Conservation (phyloP, 164 flowering plant genomes). For the Cinnamomum micranthum region DNA sequence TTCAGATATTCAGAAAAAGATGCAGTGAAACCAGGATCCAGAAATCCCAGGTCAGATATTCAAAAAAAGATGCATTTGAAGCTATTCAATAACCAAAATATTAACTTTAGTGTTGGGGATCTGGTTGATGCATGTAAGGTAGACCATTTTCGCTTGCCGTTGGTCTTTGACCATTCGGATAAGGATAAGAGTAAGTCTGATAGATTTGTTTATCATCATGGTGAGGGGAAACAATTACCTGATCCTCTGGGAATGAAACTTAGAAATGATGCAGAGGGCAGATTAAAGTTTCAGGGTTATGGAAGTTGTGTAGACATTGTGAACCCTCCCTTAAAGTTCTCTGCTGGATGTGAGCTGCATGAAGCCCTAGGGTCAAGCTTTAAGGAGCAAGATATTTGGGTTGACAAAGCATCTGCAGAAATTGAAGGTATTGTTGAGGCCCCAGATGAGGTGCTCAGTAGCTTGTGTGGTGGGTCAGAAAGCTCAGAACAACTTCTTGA, state of each 20-base stretch:
- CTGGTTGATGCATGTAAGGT: not conserved
- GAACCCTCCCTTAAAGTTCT: slow-evolving; percentile 30
- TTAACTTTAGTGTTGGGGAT: not conserved
- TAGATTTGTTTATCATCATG: not conserved
- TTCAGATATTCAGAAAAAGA: not conserved
- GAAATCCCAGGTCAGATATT: slow-evolving; percentile 2
- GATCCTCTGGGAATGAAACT: slow-evolving; percentile 1
- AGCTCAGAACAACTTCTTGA: slow-evolving; percentile 43
- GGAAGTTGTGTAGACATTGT: not conserved
- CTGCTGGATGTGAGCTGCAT: slow-evolving; percentile 43
- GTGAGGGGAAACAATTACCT: slow-evolving; percentile 3
- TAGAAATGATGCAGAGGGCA: not conserved
- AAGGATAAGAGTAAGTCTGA: not conserved
- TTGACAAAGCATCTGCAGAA: not conserved
- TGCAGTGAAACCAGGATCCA: not conserved
- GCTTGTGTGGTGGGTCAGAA: slow-evolving; percentile 23
- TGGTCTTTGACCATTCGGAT: not conserved
- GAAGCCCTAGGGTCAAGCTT: slow-evolving; percentile 49
- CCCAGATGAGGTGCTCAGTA: slow-evolving; percentile 4
- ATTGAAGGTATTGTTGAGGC: slow-evolving; percentile 1
- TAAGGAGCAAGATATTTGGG: slow-evolving; percentile 12
- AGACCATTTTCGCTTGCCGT: slow-evolving; percentile 2
- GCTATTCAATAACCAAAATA: not conserved
- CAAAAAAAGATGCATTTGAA: not conserved
- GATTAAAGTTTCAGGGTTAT: not conserved